Evolutionary conservation across 2,329 filamentous ascomycete species (phyloP), one percentile per base, ranked within the genome.

Genomic region (Drechslerella coelobrocha): DNA sequence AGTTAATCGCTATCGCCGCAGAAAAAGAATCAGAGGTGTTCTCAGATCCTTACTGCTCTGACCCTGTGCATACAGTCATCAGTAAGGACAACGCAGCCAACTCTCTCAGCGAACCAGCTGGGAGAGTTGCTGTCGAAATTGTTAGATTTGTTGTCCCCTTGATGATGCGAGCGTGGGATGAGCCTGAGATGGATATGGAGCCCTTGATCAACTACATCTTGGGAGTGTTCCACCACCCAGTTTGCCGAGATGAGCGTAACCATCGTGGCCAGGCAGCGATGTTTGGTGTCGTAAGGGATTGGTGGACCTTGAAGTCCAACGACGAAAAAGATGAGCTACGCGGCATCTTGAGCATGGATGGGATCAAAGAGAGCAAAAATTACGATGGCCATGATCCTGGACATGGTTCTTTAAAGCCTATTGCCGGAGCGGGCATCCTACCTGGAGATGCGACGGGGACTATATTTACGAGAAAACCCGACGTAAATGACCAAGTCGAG

Each of bases 11-110:
- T 19, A 54, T 34, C 5, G 29, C 14, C 6, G 29, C 43, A 17
- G 65, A 69, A 47, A 62, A 62, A 23, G 65, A 69, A 57, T 34
- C 51, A 34, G 19, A 72, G 86, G 85, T 1, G 89, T 69, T 69
- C 51, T 53, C 57, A 19, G 88, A 97, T 74, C 88, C 94, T 76
- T 73, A 84, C 59, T 89, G 82, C 73, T 87, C 86, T 19, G 89
- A 97, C 76, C 93, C 92, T 0, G 97, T 93, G 1, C 92, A 97
- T 81, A 95, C 91, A 19, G 96, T 96, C 92, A 82, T 97, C 60
- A 92, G 91, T 68, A 97, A 97, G 81, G 92, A 97, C 76, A 92
- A 96, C 80, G 97, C 97, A 79, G 90, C 89, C 73, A 95, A 95
- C 77, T 82, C 89, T 78, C 96, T 72, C 96, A 97, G 78, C 91